phyloP scores from a whole-genome alignment of 257 asterid species.

The Solanum sejunctum region DNA sequence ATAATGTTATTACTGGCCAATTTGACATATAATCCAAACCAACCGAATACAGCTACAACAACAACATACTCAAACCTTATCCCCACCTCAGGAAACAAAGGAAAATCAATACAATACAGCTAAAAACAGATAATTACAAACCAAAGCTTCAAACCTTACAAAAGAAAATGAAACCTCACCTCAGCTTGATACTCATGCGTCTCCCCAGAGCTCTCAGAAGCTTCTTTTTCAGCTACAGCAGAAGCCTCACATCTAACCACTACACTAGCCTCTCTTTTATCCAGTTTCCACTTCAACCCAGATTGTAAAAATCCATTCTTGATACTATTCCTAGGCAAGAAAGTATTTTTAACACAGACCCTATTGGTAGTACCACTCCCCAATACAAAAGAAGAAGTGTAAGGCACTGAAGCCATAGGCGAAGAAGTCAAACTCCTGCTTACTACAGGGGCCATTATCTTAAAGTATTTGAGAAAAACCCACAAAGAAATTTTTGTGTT shows the following conservation, averaged over 20 bases:
- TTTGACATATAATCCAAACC: background rate
- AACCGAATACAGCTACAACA: background rate
- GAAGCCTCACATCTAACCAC: conserved; percentile 76
- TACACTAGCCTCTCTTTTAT: conserved; percentile 36
- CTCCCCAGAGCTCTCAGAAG: conserved; percentile 58
- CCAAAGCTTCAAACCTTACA: background rate
- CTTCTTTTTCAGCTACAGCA: conserved; percentile 88
- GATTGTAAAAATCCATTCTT: conserved; percentile 33
- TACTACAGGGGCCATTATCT: conserved; percentile 67
- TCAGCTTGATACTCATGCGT: conserved; percentile 88
- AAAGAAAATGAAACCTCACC: conserved; percentile 22
- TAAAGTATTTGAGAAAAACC: background rate
- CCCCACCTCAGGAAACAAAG: background rate
- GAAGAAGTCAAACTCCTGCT: conserved; percentile 65
- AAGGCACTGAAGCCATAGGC: conserved; percentile 40
- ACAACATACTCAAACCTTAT: background rate
- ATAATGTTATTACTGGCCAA: background rate
- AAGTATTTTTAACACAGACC: conserved; percentile 34
- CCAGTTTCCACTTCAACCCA: conserved; percentile 62
- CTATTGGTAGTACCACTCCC: conserved; percentile 16
- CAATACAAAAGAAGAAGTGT: conserved; percentile 26
- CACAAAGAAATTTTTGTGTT: background rate
- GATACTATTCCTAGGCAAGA: conserved; percentile 41
- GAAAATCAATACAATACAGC: background rate
- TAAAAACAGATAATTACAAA: background rate